phyloP scores from a whole-genome alignment of 176 grass and related monocot genomes.

The Elaeis guineensis region DNA sequence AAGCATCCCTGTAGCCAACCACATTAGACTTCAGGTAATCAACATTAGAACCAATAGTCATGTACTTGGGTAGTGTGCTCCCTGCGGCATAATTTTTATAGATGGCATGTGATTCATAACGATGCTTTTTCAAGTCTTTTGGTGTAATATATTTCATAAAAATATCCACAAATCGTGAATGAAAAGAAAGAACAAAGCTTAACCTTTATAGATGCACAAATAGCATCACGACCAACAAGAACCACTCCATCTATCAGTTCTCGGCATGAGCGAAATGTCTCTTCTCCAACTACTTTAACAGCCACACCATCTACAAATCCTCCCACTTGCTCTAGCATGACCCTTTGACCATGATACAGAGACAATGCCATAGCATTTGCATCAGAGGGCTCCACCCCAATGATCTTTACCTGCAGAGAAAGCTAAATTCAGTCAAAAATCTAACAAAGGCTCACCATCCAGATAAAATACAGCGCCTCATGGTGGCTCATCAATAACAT shows the following conservation, averaged over 20 bases:
- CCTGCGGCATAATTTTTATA: too few species aligned
- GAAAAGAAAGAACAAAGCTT: neutral
- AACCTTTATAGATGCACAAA: slow-evolving; percentile 99
- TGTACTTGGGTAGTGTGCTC: too few species aligned
- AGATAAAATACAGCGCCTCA: too few species aligned
- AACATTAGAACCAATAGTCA: too few species aligned
- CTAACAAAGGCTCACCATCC: too few species aligned
- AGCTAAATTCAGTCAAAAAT: neutral
- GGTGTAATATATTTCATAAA: too few species aligned
- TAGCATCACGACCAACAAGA: slow-evolving; percentile 88
- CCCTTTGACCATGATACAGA: slow-evolving; percentile 67
- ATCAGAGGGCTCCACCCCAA: slow-evolving; percentile 95
- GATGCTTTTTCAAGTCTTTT: too few species aligned
- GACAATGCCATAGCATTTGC: slow-evolving; percentile 99
- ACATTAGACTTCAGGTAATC: too few species aligned
- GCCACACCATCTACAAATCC: slow-evolving; percentile 97
- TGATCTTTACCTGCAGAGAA: slow-evolving; percentile 78
- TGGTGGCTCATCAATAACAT: too few species aligned
- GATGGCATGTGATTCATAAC: too few species aligned
- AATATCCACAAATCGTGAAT: neutral
- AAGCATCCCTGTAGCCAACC: too few species aligned
- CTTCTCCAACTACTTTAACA: slow-evolving; percentile 91
- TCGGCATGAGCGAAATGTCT: slow-evolving; percentile 75
- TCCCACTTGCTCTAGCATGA: slow-evolving; percentile 91
- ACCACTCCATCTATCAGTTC: slow-evolving; percentile 96